Conservation (phyloP, 768 basidiomycete genomes). For the Trametes maxima region DNA sequence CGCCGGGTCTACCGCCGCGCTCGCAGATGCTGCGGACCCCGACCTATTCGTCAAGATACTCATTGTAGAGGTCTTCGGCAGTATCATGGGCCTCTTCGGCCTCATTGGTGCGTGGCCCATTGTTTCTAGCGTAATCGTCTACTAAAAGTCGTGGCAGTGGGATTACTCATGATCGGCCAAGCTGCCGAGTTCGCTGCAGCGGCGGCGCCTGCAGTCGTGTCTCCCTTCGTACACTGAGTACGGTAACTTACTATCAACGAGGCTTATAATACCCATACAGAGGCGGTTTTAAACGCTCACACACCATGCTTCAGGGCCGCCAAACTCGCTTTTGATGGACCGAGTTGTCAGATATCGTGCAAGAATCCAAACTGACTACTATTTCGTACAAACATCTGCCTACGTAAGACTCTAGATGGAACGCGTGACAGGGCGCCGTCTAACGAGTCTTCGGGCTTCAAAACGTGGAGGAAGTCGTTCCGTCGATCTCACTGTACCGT, state of each 20-base stretch:
- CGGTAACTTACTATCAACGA: neutral
- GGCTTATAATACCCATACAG: conserved; percentile 11
- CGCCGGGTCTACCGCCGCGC: conserved; percentile 92
- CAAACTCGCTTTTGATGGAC: no score
- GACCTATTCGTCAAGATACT: conserved; percentile 95
- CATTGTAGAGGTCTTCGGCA: conserved; percentile 92
- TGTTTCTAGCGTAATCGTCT: conserved; percentile 3
- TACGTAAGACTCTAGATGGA: no score
- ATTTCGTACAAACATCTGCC: no score
- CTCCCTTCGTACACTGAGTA: conserved; percentile 34
- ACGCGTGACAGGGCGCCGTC: no score
- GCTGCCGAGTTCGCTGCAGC: conserved; percentile 59
- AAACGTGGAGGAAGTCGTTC: no score
- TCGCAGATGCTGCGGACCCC: conserved; percentile 95
- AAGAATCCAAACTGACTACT: no score
- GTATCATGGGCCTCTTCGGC: conserved; percentile 90
- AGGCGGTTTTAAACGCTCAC: no score
- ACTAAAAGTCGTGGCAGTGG: conserved; percentile 49
- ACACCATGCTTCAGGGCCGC: no score
- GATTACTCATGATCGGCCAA: conserved; percentile 73
- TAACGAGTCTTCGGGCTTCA: no score
- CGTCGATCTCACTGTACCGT: no score
- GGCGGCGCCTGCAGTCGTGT: conserved; percentile 36
- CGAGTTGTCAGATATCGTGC: no score
- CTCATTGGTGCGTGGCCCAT: conserved; percentile 70